Evolutionary conservation across 164 flowering plant species (phyloP), one percentile per base, ranked within the genome.

Genomic region (Pachysandra terminalis): DNA sequence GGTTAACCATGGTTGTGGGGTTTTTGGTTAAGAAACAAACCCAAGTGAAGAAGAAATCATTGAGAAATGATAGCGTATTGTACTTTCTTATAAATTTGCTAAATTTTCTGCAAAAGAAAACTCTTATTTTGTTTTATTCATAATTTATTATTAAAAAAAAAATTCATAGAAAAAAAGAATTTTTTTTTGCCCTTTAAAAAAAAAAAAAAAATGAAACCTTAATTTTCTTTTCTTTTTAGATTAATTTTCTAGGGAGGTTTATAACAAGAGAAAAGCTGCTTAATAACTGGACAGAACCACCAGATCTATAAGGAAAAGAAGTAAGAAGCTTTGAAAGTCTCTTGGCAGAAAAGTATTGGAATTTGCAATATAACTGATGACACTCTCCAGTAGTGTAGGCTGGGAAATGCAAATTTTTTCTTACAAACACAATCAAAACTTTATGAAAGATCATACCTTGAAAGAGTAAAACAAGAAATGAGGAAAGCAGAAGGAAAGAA

Each of bases 21-120:
- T 51, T 28, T 37, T 26, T 52, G 69, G 75, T 74, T 53, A 68
- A 40, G 55, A 63, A 72, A 32, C 37, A 32, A 59, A 79, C 66
- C 73, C 70, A 62, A 62, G 65, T 70, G 75, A 68, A 21, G 61
- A 73, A 76, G 69, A 83, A 71, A 90, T 90, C 85, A 85, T 90
- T 90, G 89, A 73, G 87, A 78, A 81, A 89, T 86, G 83, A 86
- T 89, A 57, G 79, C 70, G 77, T 79, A 74, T 48, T 78, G 84
- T 82, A 81, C 86, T 82, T 80, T 45, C 19, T 70, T 24, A 19
- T n/a, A n/a, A n/a, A n/a, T 73, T 72, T 68, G 58, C 68, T 59
- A 32, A 53, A 58, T 35, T 41, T 57, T 59, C 61, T 61, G 66
- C 28, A 37, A 41, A 23, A 28, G 59, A 24, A 45, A 57, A 48